Evolutionary conservation across 768 basidiomycete species (phyloP), one percentile per base, ranked within the genome.

Genomic region (Lactarius quietus): DNA sequence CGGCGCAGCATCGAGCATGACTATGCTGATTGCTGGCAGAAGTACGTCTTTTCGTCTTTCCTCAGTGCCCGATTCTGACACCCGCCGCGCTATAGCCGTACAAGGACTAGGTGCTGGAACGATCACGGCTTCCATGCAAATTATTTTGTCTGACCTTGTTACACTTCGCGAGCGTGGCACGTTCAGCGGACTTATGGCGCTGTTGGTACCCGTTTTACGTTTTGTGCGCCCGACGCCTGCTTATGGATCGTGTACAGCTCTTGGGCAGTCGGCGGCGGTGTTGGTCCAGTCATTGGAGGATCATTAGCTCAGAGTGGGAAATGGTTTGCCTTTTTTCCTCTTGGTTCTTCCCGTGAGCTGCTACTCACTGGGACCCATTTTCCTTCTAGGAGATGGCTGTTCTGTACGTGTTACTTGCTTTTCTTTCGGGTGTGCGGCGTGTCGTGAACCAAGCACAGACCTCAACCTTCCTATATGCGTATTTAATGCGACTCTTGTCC

Each of bases 391-490:
- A 69, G 71, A 45, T 71, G 67, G 59, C 23, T 70, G 10, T 70
- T 69, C 41, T 71, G 68, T 70, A 56, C 29, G 70, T 65, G 14
- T 53, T 38, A 14, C 35, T 23, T 15, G 17, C 18, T 17, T 35
- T 1, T 48, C 2, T 58, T 61, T 29, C 36, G 23, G 31, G 28
- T 28, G 14, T 7, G 23, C 10, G 17, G 17, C 43, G 20, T 31
- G 2, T 63, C 41, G 20, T 43, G 55, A 60, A 57, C 31, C 39
- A 53, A 7, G 6, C 20, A 23, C 60, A 74, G 74, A 75, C 60
- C 72, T 81, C 63, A 81, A 81, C 60, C 63, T 80, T 23, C 78
- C 79, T 9, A 70, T 78, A 48, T 74, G 74, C 12, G 66, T 69
- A 15, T 28, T 79, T 8, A 69, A 71, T 2, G 73, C 70, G 0